These are phyloP conservation scores for Carex scoparia DNA, from an alignment of 176 grass and related monocot species.

Conservation along the genomic window DNA sequence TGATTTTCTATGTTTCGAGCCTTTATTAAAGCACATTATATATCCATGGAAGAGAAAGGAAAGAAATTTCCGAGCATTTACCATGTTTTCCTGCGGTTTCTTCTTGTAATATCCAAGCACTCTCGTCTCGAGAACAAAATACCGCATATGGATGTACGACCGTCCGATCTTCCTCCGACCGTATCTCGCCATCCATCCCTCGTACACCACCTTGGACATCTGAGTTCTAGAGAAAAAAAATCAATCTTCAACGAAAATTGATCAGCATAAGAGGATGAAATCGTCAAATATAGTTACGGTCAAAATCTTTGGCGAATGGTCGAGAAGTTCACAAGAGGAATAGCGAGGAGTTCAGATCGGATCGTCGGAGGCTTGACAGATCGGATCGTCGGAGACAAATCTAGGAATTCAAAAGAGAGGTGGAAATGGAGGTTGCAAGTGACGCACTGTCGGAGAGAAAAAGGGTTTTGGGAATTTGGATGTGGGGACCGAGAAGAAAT, in stretches of 20 bases:
- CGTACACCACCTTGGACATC: conserved; percentile 65
- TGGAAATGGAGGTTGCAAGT: conserved; percentile 18
- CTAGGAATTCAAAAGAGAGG: neutral
- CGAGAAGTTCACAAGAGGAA: neutral
- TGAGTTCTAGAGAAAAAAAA: neutral
- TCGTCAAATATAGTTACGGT: neutral
- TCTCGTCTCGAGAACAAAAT: conserved; percentile 80
- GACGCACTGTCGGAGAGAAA: neutral
- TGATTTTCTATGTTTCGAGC: neutral
- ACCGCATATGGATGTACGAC: conserved; percentile 81
- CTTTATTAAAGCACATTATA: neutral
- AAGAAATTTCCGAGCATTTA: neutral
- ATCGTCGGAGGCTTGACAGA: neutral
- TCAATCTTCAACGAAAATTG: neutral
- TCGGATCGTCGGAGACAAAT: neutral
- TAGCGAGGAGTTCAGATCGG: neutral
- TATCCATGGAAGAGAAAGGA: neutral
- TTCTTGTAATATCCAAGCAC: conserved; percentile 86
- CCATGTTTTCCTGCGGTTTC: conserved; percentile 79
- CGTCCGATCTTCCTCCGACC: conserved; percentile 86
- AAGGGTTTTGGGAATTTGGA: neutral
- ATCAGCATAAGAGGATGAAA: neutral
- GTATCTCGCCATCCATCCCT: conserved; percentile 95
- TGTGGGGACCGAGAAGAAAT: conserved; percentile 3
- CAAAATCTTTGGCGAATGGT: neutral